Base-by-base conservation (phyloP, 441 rosid species). In the Omphalea diandra region DNA sequence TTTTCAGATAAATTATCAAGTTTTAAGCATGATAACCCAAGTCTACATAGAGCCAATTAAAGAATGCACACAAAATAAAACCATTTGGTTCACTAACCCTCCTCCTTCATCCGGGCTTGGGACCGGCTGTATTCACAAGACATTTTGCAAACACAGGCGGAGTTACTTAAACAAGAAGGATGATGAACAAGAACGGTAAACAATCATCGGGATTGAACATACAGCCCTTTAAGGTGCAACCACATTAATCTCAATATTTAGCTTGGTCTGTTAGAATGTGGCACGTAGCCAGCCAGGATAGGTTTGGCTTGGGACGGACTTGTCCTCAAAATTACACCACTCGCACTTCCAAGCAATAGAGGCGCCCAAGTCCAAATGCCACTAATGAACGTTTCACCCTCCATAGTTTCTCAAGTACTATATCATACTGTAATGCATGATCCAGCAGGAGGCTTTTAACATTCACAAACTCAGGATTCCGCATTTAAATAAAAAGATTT, bases 41-140 rank as follows among this genome's bases (percentile, higher is more conserved):
- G n/a, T n/a, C n/a, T n/a, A n/a, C n/a, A n/a, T n/a, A n/a, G n/a
- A n/a, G n/a, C n/a, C n/a, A n/a, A n/a, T n/a, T n/a, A n/a, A n/a
- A n/a, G n/a, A n/a, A n/a, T n/a, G n/a, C n/a, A n/a, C 0, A 55
- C 1, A 15, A 20, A 17, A 3, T 14, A 33, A 58, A 18, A 5
- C 26, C 1, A 0, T n/a, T 36, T 15, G 22, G 7, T 15, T 33
- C 6, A 31, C 46, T 55, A 68, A 76, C 93, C 90, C 88, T 81
- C 87, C 87, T 87, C 90, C 85, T 88, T 83, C 76, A 52, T 73
- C 90, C 81, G 84, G 90, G 88, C 88, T 86, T 84, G 93, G 85
- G 86, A 88, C 88, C 81, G 84, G 86, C 90, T 83, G 88, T 77
- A 33, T 54, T 12, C 38, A 61, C 5, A 61, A 73, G 46, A 52